Evolutionary conservation across 148 eudicot genomes (phyloP).

Genomic region (Chenopodium berlandieri): DNA sequence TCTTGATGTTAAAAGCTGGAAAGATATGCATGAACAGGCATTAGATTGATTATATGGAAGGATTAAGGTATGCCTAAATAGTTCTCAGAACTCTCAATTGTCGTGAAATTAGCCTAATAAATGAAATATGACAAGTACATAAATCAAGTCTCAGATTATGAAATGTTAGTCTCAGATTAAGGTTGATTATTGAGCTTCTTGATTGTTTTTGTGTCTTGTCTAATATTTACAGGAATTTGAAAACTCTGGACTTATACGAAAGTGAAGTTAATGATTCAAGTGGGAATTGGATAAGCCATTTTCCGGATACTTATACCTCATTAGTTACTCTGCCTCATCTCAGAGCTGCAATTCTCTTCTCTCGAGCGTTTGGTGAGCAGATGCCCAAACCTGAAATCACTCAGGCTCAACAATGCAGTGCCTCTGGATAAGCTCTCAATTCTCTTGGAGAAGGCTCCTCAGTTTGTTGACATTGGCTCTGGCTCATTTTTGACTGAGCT

Average conservation of each 20-base stretch:
- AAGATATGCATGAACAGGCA: no score
- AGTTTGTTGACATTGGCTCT: conserved; percentile 72
- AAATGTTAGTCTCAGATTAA: no score
- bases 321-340: conserved; percentile 72
- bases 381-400: conserved; percentile 68
- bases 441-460: conserved; percentile 69
- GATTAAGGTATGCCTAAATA: no score
- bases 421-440: conserved; percentile 70
- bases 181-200: no score
- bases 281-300: conserved; percentile 90
- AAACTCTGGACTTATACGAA: conserved; percentile 77
- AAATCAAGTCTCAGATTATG: no score
- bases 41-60: no score
- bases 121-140: no score
- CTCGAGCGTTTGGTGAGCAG: conserved; percentile 76
- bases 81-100: no score
- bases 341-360: conserved; percentile 74
- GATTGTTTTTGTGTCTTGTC: neutral
- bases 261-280: conserved; percentile 89
- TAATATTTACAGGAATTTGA: conserved; percentile 53
- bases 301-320: conserved; percentile 73
- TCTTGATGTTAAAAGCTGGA: no score
- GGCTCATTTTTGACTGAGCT: conserved; percentile 74
- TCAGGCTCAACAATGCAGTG: conserved; percentile 76
- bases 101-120: no score